phyloP scores from a whole-genome alignment of 1,284 basidiomycete species.

The Puccinia coronata region DNA sequence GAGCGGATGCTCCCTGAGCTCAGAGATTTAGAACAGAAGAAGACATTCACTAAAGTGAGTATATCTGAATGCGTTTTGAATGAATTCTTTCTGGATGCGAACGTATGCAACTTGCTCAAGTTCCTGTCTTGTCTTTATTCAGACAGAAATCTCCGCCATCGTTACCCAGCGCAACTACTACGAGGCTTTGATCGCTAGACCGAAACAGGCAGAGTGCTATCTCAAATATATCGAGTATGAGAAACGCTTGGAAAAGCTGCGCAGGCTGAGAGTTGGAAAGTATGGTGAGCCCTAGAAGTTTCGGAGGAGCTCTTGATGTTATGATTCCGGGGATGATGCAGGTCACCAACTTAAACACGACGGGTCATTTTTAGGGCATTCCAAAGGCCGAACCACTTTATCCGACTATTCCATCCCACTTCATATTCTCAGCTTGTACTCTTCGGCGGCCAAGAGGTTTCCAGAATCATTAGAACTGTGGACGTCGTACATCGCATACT shows the following conservation, averaged over 20 bases:
- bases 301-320: background rate
- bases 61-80: background rate
- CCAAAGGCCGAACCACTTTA: slow-evolving; percentile 52
- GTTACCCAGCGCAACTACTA: slow-evolving; percentile 41
- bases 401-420: slow-evolving; percentile 57
- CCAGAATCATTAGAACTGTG: slow-evolving; percentile 55
- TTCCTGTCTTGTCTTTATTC: background rate
- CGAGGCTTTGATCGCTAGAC: slow-evolving; percentile 45
- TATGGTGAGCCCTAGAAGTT: background rate
- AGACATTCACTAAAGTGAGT: slow-evolving; percentile 41
- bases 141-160: slow-evolving; percentile 49
- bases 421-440: slow-evolving; percentile 56
- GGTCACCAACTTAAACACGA: background rate
- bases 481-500: slow-evolving; percentile 55
- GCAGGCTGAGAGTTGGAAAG: slow-evolving; percentile 39
- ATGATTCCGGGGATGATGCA: background rate
- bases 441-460: slow-evolving; percentile 54
- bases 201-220: slow-evolving; percentile 32
- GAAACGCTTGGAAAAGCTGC: slow-evolving; percentile 40
- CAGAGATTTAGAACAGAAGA: slow-evolving; percentile 45
- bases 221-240: slow-evolving; percentile 49
- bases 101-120: too few species aligned
- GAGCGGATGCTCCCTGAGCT: slow-evolving; percentile 50
- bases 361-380: slow-evolving; percentile 27
- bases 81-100: too few species aligned